Conservation (phyloP, 2,329 filamentous ascomycete species). For the Microdochium trichocladiopsis region DNA sequence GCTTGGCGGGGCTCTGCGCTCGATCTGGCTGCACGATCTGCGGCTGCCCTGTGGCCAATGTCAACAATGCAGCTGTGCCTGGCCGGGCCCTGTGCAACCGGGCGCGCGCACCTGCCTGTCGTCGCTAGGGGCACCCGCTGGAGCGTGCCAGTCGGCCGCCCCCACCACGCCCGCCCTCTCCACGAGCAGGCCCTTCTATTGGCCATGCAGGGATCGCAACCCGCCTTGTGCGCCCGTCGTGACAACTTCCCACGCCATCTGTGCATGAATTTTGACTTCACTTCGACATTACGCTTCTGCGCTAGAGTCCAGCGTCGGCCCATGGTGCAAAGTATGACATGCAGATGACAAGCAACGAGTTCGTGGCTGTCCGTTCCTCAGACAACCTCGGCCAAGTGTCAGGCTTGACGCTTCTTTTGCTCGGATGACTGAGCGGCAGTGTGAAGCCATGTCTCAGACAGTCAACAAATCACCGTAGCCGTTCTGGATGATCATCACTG, state of each 20-base stretch:
- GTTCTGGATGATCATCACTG: too few relatives aligned
- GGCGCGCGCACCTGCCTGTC: background rate
- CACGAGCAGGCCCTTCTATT: background rate
- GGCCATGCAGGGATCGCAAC: background rate
- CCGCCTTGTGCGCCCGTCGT: background rate
- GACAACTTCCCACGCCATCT: too few relatives aligned
- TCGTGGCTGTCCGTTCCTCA: too few relatives aligned
- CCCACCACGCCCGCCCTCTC: background rate
- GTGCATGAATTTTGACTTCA: background rate
- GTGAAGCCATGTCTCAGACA: too few relatives aligned
- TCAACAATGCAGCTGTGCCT: constrained; percentile 1
- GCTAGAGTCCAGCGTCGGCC: background rate
- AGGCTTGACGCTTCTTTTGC: too few relatives aligned
- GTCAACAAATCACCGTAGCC: too few relatives aligned
- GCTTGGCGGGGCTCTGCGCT: constrained; percentile 1
- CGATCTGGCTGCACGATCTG: background rate
- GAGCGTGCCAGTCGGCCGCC: background rate
- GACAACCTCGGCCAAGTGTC: too few relatives aligned
- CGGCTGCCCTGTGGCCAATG: background rate
- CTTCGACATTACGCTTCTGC: background rate
- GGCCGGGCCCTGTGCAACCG: too few relatives aligned
- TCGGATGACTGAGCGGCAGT: too few relatives aligned
- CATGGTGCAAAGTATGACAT: too few relatives aligned
- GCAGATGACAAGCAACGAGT: too few relatives aligned
- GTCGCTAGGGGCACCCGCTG: background rate